phyloP scores from a whole-genome alignment of 2,329 filamentous ascomycete species.

The Monosporascus sp. region DNA sequence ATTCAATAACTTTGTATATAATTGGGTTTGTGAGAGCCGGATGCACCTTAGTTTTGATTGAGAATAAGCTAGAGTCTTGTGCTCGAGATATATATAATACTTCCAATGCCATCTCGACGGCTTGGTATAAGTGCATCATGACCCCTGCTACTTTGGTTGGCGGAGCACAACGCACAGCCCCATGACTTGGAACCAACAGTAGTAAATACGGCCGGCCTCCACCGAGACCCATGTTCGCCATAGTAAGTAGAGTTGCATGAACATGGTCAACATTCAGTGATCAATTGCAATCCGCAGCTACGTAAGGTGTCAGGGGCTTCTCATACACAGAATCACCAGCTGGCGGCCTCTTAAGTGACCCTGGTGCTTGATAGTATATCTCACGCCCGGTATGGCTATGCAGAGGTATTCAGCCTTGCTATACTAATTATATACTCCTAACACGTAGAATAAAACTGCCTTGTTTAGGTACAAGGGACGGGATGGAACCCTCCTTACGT shows the following conservation, averaged over 20 bases:
- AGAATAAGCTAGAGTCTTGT: neutral
- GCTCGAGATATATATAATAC: neutral
- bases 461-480: too few relatives aligned
- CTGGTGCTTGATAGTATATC: neutral
- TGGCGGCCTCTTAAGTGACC: neutral
- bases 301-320: neutral
- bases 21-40: too few relatives aligned
- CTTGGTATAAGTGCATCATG: neutral
- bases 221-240: neutral
- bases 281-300: too few relatives aligned
- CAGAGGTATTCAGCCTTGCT: too few relatives aligned
- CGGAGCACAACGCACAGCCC: neutral
- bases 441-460: too few relatives aligned
- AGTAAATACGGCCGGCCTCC: neutral
- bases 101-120: neutral
- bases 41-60: neutral
- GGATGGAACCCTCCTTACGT: too few relatives aligned
- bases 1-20: too few relatives aligned
- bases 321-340: neutral
- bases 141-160: neutral
- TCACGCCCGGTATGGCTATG: too few relatives aligned
- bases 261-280: neutral
- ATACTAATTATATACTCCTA: too few relatives aligned
- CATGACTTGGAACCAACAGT: neutral
- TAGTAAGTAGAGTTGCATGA: neutral